These are phyloP conservation scores for Aspergillus fijiensis DNA, from an alignment of 2,329 filamentous ascomycete genomes.

Conservation along the genomic window DNA sequence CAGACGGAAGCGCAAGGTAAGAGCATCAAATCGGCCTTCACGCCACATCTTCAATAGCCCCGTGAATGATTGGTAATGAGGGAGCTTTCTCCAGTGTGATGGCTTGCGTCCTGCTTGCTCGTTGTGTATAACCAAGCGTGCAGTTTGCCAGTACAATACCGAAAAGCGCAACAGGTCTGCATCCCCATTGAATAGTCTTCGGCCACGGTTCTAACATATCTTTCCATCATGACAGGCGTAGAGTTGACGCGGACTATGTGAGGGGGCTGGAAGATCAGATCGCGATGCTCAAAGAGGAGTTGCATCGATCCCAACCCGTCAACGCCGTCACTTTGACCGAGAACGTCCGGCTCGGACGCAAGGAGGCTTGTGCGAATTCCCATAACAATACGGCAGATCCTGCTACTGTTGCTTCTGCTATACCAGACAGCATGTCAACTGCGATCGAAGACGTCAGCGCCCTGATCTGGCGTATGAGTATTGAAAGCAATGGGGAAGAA, in stretches of 20 bases:
- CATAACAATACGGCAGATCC: too few relatives aligned
- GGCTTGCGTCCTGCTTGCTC: not conserved
- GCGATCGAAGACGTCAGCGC: slow-evolving; percentile 2
- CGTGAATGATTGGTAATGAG: too few relatives aligned
- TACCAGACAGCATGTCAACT: not conserved
- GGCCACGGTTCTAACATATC: too few relatives aligned
- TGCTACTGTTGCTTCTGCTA: too few relatives aligned
- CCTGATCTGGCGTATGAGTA: not conserved
- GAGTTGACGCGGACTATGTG: not conserved
- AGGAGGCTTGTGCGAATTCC: too few relatives aligned
- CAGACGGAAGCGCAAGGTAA: not conserved
- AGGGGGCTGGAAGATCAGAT: not conserved
- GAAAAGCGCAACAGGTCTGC: not conserved
- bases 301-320: not conserved
- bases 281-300: not conserved
- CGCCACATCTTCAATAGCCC: not conserved
- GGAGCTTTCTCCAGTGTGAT: not conserved
- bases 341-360: too few relatives aligned
- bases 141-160: not conserved
- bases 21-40: not conserved
- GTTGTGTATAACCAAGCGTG: not conserved
- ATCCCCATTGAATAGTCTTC: not conserved
- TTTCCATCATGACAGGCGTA: not conserved
- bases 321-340: too few relatives aligned
- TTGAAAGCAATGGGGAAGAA: slow-evolving; percentile 4